phyloP scores from a whole-genome alignment of 2,329 filamentous ascomycete species.

The Stemphylium lycopersici region DNA sequence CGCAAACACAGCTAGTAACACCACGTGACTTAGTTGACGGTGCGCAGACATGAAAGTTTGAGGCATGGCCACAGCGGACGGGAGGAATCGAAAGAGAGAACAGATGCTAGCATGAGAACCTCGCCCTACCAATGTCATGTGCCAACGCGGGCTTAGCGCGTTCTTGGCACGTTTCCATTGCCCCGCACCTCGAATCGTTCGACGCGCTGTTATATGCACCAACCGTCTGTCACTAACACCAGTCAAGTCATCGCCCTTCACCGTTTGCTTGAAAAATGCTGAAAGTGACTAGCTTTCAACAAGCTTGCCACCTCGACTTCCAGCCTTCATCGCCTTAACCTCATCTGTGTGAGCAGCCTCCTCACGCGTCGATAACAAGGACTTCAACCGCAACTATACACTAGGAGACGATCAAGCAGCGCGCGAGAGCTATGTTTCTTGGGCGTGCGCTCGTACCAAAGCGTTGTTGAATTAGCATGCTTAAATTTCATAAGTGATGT shows the following conservation, averaged over 20 bases:
- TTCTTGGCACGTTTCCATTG: neutral
- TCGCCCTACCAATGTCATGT: neutral
- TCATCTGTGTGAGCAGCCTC: neutral
- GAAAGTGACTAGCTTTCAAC: neutral
- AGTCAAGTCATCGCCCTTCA: neutral
- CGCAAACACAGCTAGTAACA: too few species aligned
- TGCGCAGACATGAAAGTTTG: too few species aligned
- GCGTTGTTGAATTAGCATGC: slow-evolving; percentile 45
- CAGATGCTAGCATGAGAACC: neutral
- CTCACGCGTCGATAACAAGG: too few species aligned
- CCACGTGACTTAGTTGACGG: too few species aligned
- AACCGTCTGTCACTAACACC: neutral
- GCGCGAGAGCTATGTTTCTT: slow-evolving; percentile 24
- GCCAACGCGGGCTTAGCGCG: neutral
- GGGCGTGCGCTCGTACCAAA: slow-evolving; percentile 23
- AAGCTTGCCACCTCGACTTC: neutral
- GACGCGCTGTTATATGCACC: neutral
- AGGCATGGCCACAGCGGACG: too few species aligned
- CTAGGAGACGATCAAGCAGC: slow-evolving; percentile 30
- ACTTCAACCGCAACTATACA: slow-evolving; percentile 15
- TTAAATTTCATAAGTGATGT: slow-evolving; percentile 27
- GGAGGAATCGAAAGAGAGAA: too few species aligned
- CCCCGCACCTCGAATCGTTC: neutral
- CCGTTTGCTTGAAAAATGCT: neutral
- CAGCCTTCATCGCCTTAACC: too few species aligned